These are phyloP conservation scores for Boletus pseudopeckii DNA, from an alignment of 768 basidiomycete species.

Conservation along the genomic window DNA sequence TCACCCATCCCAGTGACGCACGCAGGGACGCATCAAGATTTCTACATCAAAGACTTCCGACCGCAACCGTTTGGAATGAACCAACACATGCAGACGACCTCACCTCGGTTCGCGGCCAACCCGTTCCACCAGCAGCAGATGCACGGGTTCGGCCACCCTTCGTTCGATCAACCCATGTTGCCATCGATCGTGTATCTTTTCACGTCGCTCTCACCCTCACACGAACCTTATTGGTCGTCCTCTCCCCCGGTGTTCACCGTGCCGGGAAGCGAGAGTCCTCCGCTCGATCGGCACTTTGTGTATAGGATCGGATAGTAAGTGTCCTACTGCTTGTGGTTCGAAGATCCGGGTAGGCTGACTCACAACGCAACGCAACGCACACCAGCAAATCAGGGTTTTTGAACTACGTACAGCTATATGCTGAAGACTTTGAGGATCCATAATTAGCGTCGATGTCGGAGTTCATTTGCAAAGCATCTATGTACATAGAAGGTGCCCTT, in stretches of 20 bases:
- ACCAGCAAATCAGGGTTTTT: slow-evolving; percentile 36
- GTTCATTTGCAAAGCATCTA: background rate
- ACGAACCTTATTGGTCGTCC: slow-evolving; percentile 40
- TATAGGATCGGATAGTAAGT: slow-evolving; percentile 32
- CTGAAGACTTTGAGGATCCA: slow-evolving; percentile 33
- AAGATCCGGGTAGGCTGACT: background rate
- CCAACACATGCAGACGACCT: slow-evolving; percentile 1
- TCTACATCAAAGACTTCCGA: slow-evolving; percentile 37
- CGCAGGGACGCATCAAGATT: slow-evolving; percentile 40
- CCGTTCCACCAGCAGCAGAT: slow-evolving; percentile 12
- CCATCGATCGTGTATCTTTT: slow-evolving; percentile 43
- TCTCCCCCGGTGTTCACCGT: slow-evolving; percentile 30
- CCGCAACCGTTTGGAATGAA: slow-evolving; percentile 16
- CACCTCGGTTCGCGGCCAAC: slow-evolving; percentile 6
- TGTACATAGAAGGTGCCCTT: background rate
- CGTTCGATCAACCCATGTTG: slow-evolving; percentile 25
- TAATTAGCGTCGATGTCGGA: background rate
- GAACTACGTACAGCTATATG: slow-evolving; percentile 37
- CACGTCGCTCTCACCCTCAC: slow-evolving; percentile 34
- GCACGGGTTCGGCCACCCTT: slow-evolving; percentile 11
- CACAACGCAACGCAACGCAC: background rate
- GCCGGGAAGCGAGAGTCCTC: slow-evolving; percentile 14
- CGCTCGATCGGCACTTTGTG: slow-evolving; percentile 28
- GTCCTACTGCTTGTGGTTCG: background rate
- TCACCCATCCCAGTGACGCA: slow-evolving; percentile 35